Conservation (phyloP, 108 stramenopile species). For the Thalassiosira profunda region DNA sequence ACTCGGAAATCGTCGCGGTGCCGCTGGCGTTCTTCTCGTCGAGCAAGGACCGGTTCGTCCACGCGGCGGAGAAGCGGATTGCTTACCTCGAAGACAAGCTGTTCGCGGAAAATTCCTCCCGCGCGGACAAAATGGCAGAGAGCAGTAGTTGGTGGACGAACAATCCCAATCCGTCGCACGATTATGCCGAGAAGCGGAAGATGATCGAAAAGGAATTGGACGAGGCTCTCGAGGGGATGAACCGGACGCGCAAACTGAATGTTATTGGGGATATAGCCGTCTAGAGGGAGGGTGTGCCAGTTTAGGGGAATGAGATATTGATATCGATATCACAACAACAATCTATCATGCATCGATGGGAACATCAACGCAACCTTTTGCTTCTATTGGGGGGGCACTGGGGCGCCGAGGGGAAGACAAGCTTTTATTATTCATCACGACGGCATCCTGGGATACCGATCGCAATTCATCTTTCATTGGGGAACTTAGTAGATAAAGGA, state of each 20-base stretch:
- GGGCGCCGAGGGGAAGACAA: too few relatives aligned
- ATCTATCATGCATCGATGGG: too few relatives aligned
- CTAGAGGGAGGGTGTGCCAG: too few relatives aligned
- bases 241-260: conserved; percentile 4
- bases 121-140: background rate
- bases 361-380: too few relatives aligned
- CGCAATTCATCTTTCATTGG: too few relatives aligned
- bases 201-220: conserved; percentile 5
- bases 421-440: too few relatives aligned
- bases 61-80: conserved; percentile 2
- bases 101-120: background rate
- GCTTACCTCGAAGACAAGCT: conserved; percentile 5
- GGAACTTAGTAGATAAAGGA: too few relatives aligned
- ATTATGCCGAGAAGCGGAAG: conserved; percentile 1
- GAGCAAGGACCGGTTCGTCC: background rate
- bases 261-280: too few relatives aligned
- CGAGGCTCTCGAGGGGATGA: conserved; percentile 8
- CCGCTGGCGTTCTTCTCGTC: background rate
- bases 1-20: conserved; percentile 8
- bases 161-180: conserved; percentile 6
- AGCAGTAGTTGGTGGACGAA: conserved; percentile 7
- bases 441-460: too few relatives aligned
- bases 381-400: too few relatives aligned
- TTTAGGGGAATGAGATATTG: too few relatives aligned
- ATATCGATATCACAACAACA: too few relatives aligned